Conservation (phyloP, 805 yeast species). For the Wickerhamomyces kurtzmanii region DNA sequence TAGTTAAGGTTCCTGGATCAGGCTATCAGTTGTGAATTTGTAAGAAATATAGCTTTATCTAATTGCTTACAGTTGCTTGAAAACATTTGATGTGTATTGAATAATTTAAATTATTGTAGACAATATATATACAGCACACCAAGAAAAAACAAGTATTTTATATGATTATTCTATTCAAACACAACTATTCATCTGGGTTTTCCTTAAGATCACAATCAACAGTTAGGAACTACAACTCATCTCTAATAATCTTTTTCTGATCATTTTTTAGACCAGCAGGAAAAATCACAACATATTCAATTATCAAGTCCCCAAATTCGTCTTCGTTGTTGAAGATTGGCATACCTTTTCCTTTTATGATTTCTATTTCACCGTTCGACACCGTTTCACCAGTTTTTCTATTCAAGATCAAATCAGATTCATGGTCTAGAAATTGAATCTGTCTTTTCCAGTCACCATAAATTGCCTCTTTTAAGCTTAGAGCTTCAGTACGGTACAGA, state of each 20-base stretch:
- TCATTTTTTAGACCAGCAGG: conserved; percentile 28
- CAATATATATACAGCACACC: too few relatives aligned
- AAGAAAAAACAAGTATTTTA: too few relatives aligned
- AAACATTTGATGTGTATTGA: too few relatives aligned
- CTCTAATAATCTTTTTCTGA: conserved; percentile 8
- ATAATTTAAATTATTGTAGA: too few relatives aligned
- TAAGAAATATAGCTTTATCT: too few relatives aligned
- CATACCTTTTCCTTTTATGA: conserved; percentile 75
- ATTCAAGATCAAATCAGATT: conserved; percentile 29
- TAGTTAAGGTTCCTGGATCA: too few relatives aligned
- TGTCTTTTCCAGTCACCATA: conserved; percentile 74
- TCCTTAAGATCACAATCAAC: too few relatives aligned
- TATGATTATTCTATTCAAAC: too few relatives aligned
- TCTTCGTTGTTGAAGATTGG: conserved; percentile 45
- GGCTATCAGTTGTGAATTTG: too few relatives aligned
- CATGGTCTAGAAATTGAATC: conserved; percentile 57
- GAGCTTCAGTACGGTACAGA: conserved; percentile 72
- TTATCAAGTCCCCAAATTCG: conserved; percentile 42
- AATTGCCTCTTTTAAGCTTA: conserved; percentile 63
- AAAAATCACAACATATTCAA: conserved; percentile 36
- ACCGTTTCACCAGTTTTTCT: conserved; percentile 46
- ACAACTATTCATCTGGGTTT: too few relatives aligned
- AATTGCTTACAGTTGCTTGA: too few relatives aligned
- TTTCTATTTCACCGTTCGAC: conserved; percentile 62
- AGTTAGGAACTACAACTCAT: conserved; percentile 17